Percentiles rank a stretch among this genome's conserved stretches.
Evolutionary conservation across 1,284 basidiomycete genomes (phyloP).

Genomic region (Trametes polyzona): DNA sequence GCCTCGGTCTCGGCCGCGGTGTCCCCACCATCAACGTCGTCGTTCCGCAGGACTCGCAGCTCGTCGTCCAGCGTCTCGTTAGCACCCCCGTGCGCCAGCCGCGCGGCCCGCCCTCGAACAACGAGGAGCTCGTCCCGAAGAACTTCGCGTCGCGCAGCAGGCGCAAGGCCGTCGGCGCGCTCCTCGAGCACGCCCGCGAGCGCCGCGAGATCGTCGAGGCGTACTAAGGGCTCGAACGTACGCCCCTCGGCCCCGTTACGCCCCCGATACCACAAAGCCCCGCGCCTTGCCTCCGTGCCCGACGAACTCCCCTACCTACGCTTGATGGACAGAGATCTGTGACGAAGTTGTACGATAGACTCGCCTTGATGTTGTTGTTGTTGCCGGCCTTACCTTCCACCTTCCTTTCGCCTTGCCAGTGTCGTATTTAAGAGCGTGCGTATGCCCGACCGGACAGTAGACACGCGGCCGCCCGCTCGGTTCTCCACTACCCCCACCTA

Average conservation of each 20-base stretch:
- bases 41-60: slow-evolving; percentile 32
- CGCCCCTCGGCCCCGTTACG: neutral
- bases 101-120: slow-evolving; percentile 82
- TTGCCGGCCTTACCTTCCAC: slow-evolving; percentile 21
- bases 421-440: slow-evolving; percentile 36
- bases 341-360: slow-evolving; percentile 33
- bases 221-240: slow-evolving; percentile 48
- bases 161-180: slow-evolving; percentile 77
- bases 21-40: slow-evolving; percentile 43
- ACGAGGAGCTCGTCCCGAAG: slow-evolving; percentile 85
- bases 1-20: slow-evolving; percentile 75
- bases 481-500: too few relatives aligned
- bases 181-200: slow-evolving; percentile 73
- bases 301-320: neutral
- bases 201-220: slow-evolving; percentile 60
- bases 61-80: slow-evolving; percentile 53
- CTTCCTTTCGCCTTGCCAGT: slow-evolving; percentile 31
- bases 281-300: slow-evolving; percentile 8
- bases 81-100: slow-evolving; percentile 82
- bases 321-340: slow-evolving; percentile 20
- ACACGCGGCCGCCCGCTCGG: slow-evolving; percentile 25
- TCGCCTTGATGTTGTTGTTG: slow-evolving; percentile 27
- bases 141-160: slow-evolving; percentile 86
- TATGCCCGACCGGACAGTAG: slow-evolving; percentile 30
- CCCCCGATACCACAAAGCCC: slow-evolving; percentile 1